These are phyloP conservation scores for Colletotrichum somersetense DNA, from an alignment of 2,329 filamentous ascomycete species.

Conservation along the genomic window DNA sequence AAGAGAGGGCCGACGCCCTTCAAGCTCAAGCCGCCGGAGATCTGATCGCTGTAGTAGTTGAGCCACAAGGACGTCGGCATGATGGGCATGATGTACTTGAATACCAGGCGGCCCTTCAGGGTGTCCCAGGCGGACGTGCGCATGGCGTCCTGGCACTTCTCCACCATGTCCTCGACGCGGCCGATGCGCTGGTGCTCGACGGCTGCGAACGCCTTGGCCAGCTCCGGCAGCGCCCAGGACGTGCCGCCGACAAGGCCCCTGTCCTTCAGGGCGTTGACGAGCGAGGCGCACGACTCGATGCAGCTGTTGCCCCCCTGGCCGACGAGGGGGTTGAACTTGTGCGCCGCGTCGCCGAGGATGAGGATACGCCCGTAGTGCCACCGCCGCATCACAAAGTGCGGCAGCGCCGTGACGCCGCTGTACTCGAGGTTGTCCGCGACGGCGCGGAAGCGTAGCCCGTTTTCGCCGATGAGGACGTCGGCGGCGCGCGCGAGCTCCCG, in stretches of 20 bases:
- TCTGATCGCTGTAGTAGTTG: conserved; percentile 32
- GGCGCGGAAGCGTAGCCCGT: conserved; percentile 12
- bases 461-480: conserved; percentile 10
- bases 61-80: conserved; percentile 20
- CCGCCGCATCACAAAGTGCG: conserved; percentile 37
- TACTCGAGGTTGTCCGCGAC: conserved; percentile 21
- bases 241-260: conserved; percentile 1
- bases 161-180: conserved; percentile 21
- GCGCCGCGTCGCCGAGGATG: conserved; percentile 51
- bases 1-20: conserved; percentile 10
- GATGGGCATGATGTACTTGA: conserved; percentile 24
- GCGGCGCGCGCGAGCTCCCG: conserved; percentile 25
- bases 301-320: conserved; percentile 49
- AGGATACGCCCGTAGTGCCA: conserved; percentile 51
- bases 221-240: conserved; percentile 3
- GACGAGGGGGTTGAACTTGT: conserved; percentile 51
- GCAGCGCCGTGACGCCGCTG: conserved; percentile 36
- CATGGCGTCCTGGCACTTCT: conserved; percentile 35
- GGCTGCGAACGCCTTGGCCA: conserved; percentile 12
- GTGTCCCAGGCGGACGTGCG: conserved; percentile 28
- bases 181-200: conserved; percentile 29
- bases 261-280: conserved; percentile 44
- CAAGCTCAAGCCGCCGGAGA: conserved; percentile 14
- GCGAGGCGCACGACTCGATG: conserved; percentile 46
- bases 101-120: conserved; percentile 20